Conservation (phyloP, 371 early-diverging fungal genomes). For the Catenaria anguillulae region DNA sequence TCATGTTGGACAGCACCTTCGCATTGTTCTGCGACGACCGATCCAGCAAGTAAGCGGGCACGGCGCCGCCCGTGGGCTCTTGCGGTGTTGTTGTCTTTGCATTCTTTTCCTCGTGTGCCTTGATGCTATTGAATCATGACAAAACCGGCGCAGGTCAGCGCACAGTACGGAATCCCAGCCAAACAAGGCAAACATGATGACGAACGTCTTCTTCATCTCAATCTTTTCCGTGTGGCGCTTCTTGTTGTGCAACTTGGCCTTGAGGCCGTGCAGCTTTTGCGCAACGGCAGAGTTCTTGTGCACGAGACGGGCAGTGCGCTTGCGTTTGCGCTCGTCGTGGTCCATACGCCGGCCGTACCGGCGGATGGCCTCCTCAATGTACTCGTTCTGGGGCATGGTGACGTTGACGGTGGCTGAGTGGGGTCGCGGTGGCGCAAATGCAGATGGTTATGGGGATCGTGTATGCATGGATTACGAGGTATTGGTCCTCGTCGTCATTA, state of each 20-base stretch:
- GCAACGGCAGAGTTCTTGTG: constrained; percentile 86
- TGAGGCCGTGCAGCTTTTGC: constrained; percentile 93
- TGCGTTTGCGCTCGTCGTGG: constrained; percentile 93
- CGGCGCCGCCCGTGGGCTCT: constrained; percentile 60
- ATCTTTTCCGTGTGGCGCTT: constrained; percentile 98
- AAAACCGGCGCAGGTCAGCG: background rate
- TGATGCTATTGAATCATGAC: constrained; percentile 39
- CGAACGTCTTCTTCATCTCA: constrained; percentile 94
- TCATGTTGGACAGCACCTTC: constrained; percentile 95
- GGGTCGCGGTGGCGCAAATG: too few species aligned
- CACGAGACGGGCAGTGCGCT: constrained; percentile 86
- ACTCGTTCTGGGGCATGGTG: constrained; percentile 95
- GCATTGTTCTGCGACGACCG: constrained; percentile 94
- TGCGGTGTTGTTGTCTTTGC: constrained; percentile 63
- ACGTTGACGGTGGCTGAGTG: too few species aligned
- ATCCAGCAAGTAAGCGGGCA: constrained; percentile 98
- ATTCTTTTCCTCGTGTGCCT: constrained; percentile 91
- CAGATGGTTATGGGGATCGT: too few species aligned
- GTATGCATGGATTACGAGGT: too few species aligned
- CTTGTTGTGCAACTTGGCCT: constrained; percentile 98
- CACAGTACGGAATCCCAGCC: constrained; percentile 6
- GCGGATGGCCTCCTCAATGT: constrained; percentile 98
- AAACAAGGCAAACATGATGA: constrained; percentile 17
- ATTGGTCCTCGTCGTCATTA: too few species aligned
- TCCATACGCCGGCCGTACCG: constrained; percentile 95